Evolutionary conservation across 2,329 filamentous ascomycete species (phyloP).

Genomic region (Hymenoscyphus salicellus): DNA sequence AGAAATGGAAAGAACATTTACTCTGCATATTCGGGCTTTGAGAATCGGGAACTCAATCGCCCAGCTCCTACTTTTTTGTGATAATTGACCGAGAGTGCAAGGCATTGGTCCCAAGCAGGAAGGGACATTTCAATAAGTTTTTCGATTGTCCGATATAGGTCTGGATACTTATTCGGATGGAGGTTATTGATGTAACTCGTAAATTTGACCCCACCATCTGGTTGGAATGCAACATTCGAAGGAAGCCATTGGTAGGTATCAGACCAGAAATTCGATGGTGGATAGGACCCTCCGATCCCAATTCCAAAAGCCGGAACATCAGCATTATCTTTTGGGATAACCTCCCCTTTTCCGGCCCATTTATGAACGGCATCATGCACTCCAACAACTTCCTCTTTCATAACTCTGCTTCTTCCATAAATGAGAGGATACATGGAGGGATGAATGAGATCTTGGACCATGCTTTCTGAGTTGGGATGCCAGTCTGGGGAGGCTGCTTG

Average conservation of each 20-base stretch:
- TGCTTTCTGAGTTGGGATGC: constrained; percentile 55
- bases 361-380: constrained; percentile 28
- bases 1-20: background rate
- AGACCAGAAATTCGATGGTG: constrained; percentile 30
- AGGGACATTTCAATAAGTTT: constrained; percentile 34
- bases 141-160: constrained; percentile 39
- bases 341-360: constrained; percentile 3
- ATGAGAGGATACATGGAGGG: constrained; percentile 62
- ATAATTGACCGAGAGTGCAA: constrained; percentile 11
- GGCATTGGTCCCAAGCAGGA: constrained; percentile 34
- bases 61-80: background rate
- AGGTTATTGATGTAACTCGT: constrained; percentile 40
- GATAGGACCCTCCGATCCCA: background rate
- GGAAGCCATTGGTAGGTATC: constrained; percentile 44
- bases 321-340: background rate
- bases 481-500: constrained; percentile 54
- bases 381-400: constrained; percentile 33
- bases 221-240: constrained; percentile 34
- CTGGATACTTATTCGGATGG: constrained; percentile 35
- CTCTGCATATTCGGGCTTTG: background rate
- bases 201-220: constrained; percentile 8
- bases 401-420: constrained; percentile 47
- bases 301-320: too few relatives aligned
- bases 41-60: background rate
- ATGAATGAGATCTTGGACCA: constrained; percentile 61